Evolutionary conservation across 805 yeast genomes (phyloP).

Genomic region (Candida lessepsii): DNA sequence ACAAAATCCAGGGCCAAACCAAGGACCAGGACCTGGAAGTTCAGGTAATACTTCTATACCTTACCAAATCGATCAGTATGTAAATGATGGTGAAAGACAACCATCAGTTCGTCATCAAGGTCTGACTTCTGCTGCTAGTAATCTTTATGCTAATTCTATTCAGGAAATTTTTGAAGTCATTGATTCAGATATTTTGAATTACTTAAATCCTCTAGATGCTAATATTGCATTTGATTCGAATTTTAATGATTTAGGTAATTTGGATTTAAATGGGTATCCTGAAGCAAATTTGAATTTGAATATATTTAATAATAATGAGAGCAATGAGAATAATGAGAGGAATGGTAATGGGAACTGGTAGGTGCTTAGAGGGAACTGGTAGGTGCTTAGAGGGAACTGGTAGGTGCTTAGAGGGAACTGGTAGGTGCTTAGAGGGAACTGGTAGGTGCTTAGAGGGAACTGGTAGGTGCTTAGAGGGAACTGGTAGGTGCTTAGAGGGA

Average conservation of each 20-base stretch:
- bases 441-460: too few relatives aligned
- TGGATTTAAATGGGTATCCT: constrained; percentile 1
- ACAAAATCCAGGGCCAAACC: too few relatives aligned
- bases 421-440: too few relatives aligned
- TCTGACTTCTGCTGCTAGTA: constrained; percentile 3
- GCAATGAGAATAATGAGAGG: constrained; percentile 2
- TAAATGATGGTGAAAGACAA: background rate
- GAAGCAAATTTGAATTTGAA: constrained; percentile 4
- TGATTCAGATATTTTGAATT: constrained; percentile 28
- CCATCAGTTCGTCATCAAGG: background rate
- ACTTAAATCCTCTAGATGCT: constrained; percentile 29
- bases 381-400: too few relatives aligned
- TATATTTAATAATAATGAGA: background rate
- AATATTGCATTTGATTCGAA: constrained; percentile 16
- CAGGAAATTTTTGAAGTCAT: constrained; percentile 32
- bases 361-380: too few relatives aligned
- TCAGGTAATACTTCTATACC: background rate
- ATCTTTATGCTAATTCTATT: constrained; percentile 14
- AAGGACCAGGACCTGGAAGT: background rate
- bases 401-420: too few relatives aligned
- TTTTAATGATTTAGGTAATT: constrained; percentile 9
- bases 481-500: too few relatives aligned
- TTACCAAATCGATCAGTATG: background rate
- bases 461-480: too few relatives aligned
- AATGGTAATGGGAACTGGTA: too few relatives aligned